These are phyloP conservation scores for Leccinum longicurvipes DNA, from an alignment of 768 basidiomycete species.

Conservation along the genomic window DNA sequence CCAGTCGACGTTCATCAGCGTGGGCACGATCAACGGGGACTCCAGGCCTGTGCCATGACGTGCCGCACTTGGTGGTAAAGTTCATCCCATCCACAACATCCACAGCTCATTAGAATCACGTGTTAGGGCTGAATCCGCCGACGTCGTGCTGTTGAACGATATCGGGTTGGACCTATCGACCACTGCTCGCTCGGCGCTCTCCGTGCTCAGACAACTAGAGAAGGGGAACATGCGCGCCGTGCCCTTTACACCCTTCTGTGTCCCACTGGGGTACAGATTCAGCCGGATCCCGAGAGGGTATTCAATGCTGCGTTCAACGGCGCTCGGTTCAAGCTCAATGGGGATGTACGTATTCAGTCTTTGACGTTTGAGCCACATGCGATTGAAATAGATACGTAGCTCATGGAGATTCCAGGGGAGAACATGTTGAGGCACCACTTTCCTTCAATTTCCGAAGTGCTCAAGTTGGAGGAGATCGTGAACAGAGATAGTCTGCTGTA, in stretches of 20 bases:
- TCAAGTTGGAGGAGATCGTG: conserved; percentile 77
- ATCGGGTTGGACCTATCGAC: conserved; percentile 90
- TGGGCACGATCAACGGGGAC: too few species aligned
- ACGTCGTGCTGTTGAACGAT: conserved; percentile 81
- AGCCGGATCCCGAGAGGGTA: conserved; percentile 90
- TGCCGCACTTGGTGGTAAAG: too few species aligned
- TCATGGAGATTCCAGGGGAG: conserved; percentile 46
- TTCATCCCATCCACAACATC: too few species aligned
- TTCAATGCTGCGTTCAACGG: conserved; percentile 73
- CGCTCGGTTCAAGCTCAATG: conserved; percentile 61
- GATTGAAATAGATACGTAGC: conserved; percentile 36
- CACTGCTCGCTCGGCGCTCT: conserved; percentile 84
- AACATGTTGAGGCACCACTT: conserved; percentile 58
- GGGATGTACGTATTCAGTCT: conserved; percentile 40
- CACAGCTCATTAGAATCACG: too few species aligned
- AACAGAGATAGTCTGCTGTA: conserved; percentile 83
- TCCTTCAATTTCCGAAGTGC: conserved; percentile 54
- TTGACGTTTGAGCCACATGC: neutral
- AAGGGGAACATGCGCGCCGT: conserved; percentile 51
- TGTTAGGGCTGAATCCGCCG: conserved; percentile 55
- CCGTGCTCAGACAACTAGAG: conserved; percentile 54
- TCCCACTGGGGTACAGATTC: conserved; percentile 87
- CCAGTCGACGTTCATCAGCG: too few species aligned
- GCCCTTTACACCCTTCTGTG: conserved; percentile 87
- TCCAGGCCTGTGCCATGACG: too few species aligned